phyloP scores from a whole-genome alignment of 2,329 filamentous ascomycete genomes.

The Epichloe baconii region DNA sequence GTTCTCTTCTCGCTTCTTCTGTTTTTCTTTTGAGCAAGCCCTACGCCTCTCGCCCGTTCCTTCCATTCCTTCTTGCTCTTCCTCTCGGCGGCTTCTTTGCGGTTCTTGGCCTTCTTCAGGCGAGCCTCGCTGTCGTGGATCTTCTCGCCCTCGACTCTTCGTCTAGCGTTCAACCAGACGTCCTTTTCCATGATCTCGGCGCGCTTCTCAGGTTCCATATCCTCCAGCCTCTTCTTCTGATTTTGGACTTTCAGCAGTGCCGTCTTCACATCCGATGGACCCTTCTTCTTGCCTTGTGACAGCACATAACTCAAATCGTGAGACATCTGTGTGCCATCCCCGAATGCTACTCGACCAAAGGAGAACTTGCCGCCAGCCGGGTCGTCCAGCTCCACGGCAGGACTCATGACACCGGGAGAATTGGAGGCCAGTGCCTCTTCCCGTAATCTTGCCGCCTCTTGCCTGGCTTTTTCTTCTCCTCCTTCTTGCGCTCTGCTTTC shows the following conservation, averaged over 20 bases:
- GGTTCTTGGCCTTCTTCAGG: conserved; percentile 88
- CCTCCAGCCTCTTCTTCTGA: conserved; percentile 67
- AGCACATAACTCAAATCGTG: conserved; percentile 52
- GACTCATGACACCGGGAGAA: conserved; percentile 47
- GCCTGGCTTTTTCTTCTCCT: conserved; percentile 62
- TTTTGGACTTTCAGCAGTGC: conserved; percentile 78
- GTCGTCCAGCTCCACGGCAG: conserved; percentile 36
- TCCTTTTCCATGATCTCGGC: conserved; percentile 89
- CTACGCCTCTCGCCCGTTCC: conserved; percentile 58
- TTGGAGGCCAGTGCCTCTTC: conserved; percentile 51
- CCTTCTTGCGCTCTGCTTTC: conserved; percentile 80
- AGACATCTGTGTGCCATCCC: conserved; percentile 70
- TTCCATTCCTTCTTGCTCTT: conserved; percentile 87
- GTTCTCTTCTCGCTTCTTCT: conserved; percentile 73
- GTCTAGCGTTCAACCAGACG: conserved; percentile 81
- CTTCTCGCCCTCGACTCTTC: conserved; percentile 77
- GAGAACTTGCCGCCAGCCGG: conserved; percentile 59
- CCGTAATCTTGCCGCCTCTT: conserved; percentile 59
- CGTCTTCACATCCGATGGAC: conserved; percentile 71
- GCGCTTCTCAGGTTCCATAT: conserved; percentile 66
- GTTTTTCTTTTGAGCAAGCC: conserved; percentile 63
- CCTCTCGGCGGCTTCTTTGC: conserved; percentile 78
- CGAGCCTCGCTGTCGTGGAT: conserved; percentile 75
- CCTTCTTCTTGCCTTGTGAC: conserved; percentile 51
- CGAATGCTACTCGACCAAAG: conserved; percentile 85